Evolutionary conservation across 305 asterid species (phyloP).

Genomic region (Rubia tinctorum): DNA sequence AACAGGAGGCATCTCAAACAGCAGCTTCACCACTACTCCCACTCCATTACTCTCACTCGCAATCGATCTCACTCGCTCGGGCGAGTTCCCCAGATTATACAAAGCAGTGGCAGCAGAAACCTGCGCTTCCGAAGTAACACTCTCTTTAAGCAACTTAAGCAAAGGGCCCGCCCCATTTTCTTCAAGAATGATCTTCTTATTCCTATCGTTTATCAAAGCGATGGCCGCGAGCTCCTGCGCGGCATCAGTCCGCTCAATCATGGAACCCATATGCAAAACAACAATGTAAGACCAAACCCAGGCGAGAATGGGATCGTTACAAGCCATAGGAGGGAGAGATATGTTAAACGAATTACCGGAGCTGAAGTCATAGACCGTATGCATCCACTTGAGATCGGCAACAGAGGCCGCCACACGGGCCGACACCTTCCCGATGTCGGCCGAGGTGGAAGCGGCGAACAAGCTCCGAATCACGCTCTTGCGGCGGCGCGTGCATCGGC

Average conservation of each 20-base stretch:
- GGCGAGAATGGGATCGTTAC: conserved; percentile 51
- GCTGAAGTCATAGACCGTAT: conserved; percentile 40
- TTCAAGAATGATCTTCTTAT: conserved; percentile 40
- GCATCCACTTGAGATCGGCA: conserved; percentile 59
- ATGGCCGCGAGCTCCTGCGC: conserved; percentile 41
- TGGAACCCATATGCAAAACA: conserved; percentile 42
- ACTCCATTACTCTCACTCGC: conserved; percentile 34
- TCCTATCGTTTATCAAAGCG: conserved; percentile 38
- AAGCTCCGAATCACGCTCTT: conserved; percentile 54
- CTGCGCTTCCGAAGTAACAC: conserved; percentile 41
- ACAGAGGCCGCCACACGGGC: conserved; percentile 38
- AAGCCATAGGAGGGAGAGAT: conserved; percentile 58
- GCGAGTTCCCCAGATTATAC: conserved; percentile 45
- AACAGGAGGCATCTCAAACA: conserved; percentile 37
- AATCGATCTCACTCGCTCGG: conserved; percentile 33
- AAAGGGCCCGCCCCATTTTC: conserved; percentile 64
- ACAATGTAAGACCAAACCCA: conserved; percentile 64
- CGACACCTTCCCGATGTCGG: conserved; percentile 46
- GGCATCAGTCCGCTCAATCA: conserved; percentile 41
- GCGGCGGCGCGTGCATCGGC: conserved; percentile 43
- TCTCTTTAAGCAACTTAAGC: conserved; percentile 51
- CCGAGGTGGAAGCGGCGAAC: conserved; percentile 51
- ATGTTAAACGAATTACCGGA: conserved; percentile 21
- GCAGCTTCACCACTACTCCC: conserved; percentile 35
- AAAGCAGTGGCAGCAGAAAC: conserved; percentile 47